Evolutionary conservation across 2,329 filamentous ascomycete species (phyloP).

Genomic region (Helicocarpus griseus): DNA sequence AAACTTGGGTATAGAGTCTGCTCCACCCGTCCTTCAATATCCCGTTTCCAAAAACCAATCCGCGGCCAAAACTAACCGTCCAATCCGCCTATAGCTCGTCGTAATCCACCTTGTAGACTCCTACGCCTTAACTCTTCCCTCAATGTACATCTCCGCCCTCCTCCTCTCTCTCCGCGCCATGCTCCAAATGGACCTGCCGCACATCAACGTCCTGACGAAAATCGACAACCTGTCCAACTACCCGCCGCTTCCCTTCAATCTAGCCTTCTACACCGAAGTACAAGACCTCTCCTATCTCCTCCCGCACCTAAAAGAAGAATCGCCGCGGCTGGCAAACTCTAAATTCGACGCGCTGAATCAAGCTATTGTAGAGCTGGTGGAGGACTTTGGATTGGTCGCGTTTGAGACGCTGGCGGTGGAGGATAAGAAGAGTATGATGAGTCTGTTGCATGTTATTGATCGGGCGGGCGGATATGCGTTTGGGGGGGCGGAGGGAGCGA

Average conservation of each 20-base stretch:
- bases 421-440: slow-evolving; percentile 96
- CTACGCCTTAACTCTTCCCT: slow-evolving; percentile 85
- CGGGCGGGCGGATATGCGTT: slow-evolving; percentile 89
- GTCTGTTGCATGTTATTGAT: slow-evolving; percentile 78
- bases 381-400: slow-evolving; percentile 78
- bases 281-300: slow-evolving; percentile 82
- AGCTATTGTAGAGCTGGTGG: slow-evolving; percentile 76
- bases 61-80: slow-evolving; percentile 7
- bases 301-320: slow-evolving; percentile 70
- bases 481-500: slow-evolving; percentile 78
- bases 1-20: slow-evolving; percentile 86
- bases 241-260: slow-evolving; percentile 80
- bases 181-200: slow-evolving; percentile 95
- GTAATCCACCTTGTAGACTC: slow-evolving; percentile 90
- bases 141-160: slow-evolving; percentile 87
- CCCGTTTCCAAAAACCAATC: background rate
- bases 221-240: slow-evolving; percentile 89
- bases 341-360: slow-evolving; percentile 81
- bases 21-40: slow-evolving; percentile 14
- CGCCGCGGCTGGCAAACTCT: slow-evolving; percentile 54
- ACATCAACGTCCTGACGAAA: slow-evolving; percentile 93
- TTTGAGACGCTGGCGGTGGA: slow-evolving; percentile 94
- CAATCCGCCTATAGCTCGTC: slow-evolving; percentile 57
- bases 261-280: slow-evolving; percentile 96
- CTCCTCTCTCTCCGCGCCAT: slow-evolving; percentile 89